Evolutionary conservation across 768 basidiomycete genomes (phyloP), one percentile per base, ranked within the genome.

Genomic region (Tulasnella sp.): DNA sequence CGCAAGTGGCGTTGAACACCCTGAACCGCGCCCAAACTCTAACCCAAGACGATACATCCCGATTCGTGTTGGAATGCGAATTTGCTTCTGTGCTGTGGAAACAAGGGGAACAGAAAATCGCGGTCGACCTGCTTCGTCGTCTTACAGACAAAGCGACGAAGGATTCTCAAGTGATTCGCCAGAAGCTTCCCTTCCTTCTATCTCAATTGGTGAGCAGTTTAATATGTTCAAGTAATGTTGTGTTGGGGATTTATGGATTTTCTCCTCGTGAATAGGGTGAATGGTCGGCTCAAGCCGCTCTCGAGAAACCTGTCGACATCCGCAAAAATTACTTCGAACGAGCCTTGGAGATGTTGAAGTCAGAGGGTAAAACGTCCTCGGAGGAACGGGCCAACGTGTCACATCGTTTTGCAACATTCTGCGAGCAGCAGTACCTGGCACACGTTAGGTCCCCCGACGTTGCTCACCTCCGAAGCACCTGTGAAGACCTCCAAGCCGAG

Each of bases 61-160:
- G 88, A 3, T 84, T 84, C n/a, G 85, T 87, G 37, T 88, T 92
- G 31, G 88, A 90, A 0, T 86, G 91, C 79, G 96, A 97, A 81
- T 94, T 94, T 79, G 91, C 97, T 19, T 89, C 91, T 77, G 95
- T 98, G 22, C 86, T 99, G 8, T 99, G 97, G 94, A 83, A 88
- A 12, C 91, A 93, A 77, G 89, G 89, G 64, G 97, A 99, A 81
- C 92, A 94, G 79, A 90, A 89, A 77, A 82, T 91, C 4, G 96
- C 97, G 0, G 91, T 96, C 67, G 88, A 91, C 77, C 90, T 88
- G 71, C 85, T 97, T 73, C 87, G 86, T 85, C 31, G 45, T 76
- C 77, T 74, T 38, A 36, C 70, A n/a, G 49, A 54, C 38, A 77
- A 37, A 25, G n/a, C 64, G 37, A 67, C 72, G 3, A 34, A 34